Evolutionary conservation across 352 stramenopile species (phyloP), one percentile per base, ranked within the genome.

Genomic region (Phytophthora meadii): DNA sequence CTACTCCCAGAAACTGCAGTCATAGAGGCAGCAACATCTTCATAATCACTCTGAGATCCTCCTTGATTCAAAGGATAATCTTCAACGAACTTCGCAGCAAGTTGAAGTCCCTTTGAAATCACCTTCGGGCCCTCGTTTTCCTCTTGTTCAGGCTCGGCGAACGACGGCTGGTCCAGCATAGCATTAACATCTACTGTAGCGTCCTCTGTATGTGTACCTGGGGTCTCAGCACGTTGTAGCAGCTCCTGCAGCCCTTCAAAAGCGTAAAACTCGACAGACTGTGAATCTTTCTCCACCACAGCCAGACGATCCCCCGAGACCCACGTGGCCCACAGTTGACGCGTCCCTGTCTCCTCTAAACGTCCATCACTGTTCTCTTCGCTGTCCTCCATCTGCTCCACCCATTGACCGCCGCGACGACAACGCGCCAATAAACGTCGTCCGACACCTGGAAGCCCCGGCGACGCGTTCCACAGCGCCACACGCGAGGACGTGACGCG

Each of bases 191-290:
- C 54, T 32, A 40, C 32, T 7, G 17, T 37, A 58, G 51, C 8
- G 24, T 67, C 37, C n/a, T 55, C 44, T 22, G n/a, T 11, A 12
- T 66, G 60, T 11, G 28, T 30, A 8, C 45, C 30, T 1, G 17
- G 68, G 40, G 45, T 60, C 11, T 68, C 57, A 19, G 61, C 60
- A 9, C 55, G 49, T 24, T 42, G 15, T 12, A 82, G 53, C 22
- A 79, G 46, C n/a, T 56, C 37, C 3, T 52, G 44, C 0, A 92
- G 74, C 5, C 80, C 83, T 12, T 89, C 74, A 32, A 92, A 91
- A 5, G 69, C 67, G 55, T 92, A 94, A 42, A 94, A 87, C 65
- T 94, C 85, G 56, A 91, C 73, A 27, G 51, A 64, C 61, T 82
- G 72, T 24, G 80, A 66, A 50, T 79, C 78, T 49, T 79, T 77